Evolutionary conservation across 805 yeast genomes (phyloP).

Genomic region (Starmerella lactis-condensi): DNA sequence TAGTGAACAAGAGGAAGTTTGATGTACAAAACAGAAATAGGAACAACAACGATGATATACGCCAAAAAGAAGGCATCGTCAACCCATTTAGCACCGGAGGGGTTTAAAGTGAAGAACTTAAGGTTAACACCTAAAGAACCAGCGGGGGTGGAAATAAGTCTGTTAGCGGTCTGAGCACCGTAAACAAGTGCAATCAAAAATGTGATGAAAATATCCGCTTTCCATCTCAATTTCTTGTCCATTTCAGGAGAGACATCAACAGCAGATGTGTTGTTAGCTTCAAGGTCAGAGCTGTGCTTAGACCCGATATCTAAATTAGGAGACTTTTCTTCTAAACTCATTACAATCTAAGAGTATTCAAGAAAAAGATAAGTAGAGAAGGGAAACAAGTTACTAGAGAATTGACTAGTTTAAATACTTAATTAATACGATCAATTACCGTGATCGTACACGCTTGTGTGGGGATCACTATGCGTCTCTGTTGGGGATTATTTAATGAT

Average conservation of each 20-base stretch:
- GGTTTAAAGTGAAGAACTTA: conserved; percentile 28
- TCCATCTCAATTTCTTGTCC: conserved; percentile 22
- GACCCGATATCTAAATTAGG: too few relatives aligned
- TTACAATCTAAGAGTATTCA: too few relatives aligned
- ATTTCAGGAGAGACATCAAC: conserved; percentile 1
- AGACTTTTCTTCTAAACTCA: too few relatives aligned
- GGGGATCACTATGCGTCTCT: too few relatives aligned
- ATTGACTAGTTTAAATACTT: too few relatives aligned
- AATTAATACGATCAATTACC: too few relatives aligned
- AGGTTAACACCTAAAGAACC: conserved; percentile 32
- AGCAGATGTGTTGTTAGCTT: too few relatives aligned
- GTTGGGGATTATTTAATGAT: too few relatives aligned
- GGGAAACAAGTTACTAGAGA: too few relatives aligned
- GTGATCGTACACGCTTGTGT: too few relatives aligned
- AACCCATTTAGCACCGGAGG: conserved; percentile 24
- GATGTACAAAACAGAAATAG: conserved; percentile 32
- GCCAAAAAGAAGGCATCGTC: conserved; percentile 47
- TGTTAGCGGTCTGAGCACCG: conserved; percentile 40
- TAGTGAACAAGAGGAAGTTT: conserved; percentile 37
- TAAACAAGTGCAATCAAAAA: conserved; percentile 34
- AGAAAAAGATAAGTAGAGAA: too few relatives aligned
- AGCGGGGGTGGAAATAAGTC: conserved; percentile 33
- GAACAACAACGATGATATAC: conserved; percentile 37
- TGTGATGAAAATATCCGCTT: conserved; percentile 32
- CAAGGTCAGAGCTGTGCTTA: too few relatives aligned